Evolutionary conservation across 1,284 basidiomycete genomes (phyloP), one percentile per base, ranked within the genome.

Genomic region (Tilletia walkeri): DNA sequence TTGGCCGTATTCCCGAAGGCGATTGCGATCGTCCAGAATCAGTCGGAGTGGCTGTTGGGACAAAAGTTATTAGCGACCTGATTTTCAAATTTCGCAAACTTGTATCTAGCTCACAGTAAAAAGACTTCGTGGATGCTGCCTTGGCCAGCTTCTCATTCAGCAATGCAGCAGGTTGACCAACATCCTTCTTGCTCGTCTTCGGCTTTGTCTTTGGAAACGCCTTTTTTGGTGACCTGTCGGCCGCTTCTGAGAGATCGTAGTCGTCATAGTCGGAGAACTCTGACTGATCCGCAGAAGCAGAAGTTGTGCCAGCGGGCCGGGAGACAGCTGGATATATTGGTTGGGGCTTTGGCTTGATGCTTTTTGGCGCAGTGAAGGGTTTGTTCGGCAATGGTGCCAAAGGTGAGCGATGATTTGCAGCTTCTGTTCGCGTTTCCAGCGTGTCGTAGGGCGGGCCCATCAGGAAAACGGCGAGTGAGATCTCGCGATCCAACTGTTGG

Each of bases 401-500:
- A 24, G 34, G 59, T 18, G 59, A 63, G 59, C 59, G 59, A 6
- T 38, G 38, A 20, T 20, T 63, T 39, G 59, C 3, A 3, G 36
- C 9, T 41, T 3, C 59, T 10, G 59, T 14, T 18, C 59, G 41
- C 10, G 59, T 36, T 0, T 63, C 59, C 9, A 18, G 14, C 1
- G 36, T 63, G 59, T 63, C 59, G n/a, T 63, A 63, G 5, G 59
- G 59, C 12, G 59, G 59, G 3, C 59, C 59, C 59, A 18, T 38
- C 38, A 38, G 34, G 59, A 39, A 63, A 4, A 41, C 38, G 14
- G 59, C 38, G 9, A 63, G 36, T 18, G 59, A 63, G 36, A 63
- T 63, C n/a, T 63, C 59, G 12, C 67, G 67, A 6, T 65, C 56
- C n/a, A 69, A 45, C 41, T 65, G 66, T 38, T 14, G 14, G 36